Evolutionary conservation across 208 protist species (phyloP), one percentile per base, ranked within the genome.

Genomic region (Leishmania aethiopica): DNA sequence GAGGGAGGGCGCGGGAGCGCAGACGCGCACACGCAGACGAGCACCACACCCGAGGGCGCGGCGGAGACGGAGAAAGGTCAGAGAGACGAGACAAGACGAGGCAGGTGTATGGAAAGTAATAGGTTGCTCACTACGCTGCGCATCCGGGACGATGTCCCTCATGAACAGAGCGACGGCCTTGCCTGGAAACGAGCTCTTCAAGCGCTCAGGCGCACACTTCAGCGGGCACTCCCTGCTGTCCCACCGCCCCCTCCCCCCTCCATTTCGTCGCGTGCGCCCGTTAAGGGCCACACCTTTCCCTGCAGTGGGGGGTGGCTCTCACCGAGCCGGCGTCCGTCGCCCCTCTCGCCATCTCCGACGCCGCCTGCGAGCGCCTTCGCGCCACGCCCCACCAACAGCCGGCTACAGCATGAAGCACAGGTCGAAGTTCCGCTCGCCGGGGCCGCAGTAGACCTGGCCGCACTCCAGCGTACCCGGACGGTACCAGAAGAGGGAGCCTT

Each of bases 401-500:
- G 19, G 55, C 81, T 89, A 95, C 13, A 97, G 67, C 75, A 93
- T 88, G 75, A 97, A 98, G 75, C 93, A 96, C 19, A 97, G 75
- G 42, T 98, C 96, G 70, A 97, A 90, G 86, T 96, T 95, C 47
- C 91, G 88, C 79, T 98, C 93, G 10, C 94, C 96, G 57, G 76
- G 91, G 45, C 96, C 96, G 80, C 84, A 93, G 89, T 98, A 98
- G 35, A 97, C 86, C 88, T 98, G 96, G 0, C 96, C 94, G 25
- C 84, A 90, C 84, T 96, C 89, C 28, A 88, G 79, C 7, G 92
- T 96, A 1, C 89, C 92, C 0, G 93, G 93, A 8, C 89, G 75
- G 81, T 98, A 97, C 91, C 94, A 98, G 82, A 98, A 98, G 42
- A 97, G 89, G 0, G 92, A 95, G 22, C 94, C 95, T 6, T 92